Evolutionary conservation across 2,329 filamentous ascomycete genomes (phyloP).

Genomic region (Claviceps pusilla): DNA sequence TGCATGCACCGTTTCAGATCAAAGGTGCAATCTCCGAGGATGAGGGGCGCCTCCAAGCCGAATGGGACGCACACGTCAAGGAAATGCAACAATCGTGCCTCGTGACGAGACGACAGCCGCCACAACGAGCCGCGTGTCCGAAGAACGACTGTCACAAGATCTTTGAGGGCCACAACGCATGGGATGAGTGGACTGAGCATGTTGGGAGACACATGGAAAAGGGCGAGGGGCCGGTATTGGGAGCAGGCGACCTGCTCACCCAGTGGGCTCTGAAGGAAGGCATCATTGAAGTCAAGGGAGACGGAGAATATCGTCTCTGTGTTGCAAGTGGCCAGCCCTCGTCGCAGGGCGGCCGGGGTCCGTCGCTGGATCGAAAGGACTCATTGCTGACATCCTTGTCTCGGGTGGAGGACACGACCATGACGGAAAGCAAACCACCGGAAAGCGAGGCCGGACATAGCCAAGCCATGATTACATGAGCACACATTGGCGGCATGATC

Average conservation of each 20-base stretch:
- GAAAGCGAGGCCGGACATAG: conserved; percentile 11
- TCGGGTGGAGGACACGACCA: conserved; percentile 10
- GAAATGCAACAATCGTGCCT: conserved; percentile 63
- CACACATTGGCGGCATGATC: too few species aligned
- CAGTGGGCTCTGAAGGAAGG: conserved; percentile 49
- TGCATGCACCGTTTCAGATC: conserved; percentile 65
- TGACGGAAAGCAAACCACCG: conserved; percentile 11
- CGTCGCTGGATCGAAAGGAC: conserved; percentile 14
- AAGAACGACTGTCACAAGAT: conserved; percentile 53
- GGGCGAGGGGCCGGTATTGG: conserved; percentile 41
- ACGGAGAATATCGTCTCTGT: conserved; percentile 40
- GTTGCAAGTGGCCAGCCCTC: conserved; percentile 14
- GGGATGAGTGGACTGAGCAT: conserved; percentile 89
- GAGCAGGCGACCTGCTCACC: conserved; percentile 41
- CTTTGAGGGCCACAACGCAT: conserved; percentile 60
- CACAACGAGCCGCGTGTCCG: conserved; percentile 55
- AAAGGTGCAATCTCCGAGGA: conserved; percentile 41
- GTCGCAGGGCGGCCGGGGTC: conserved; percentile 3
- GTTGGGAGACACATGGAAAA: conserved; percentile 81
- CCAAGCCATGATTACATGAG: not conserved
- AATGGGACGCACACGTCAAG: conserved; percentile 52
- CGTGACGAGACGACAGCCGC: conserved; percentile 51
- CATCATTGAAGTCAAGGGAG: conserved; percentile 44
- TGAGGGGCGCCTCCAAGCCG: conserved; percentile 42
- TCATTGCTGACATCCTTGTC: conserved; percentile 9